Evolutionary conservation across 1,284 basidiomycete species (phyloP), one percentile per base, ranked within the genome.

Genomic region (Leccinum proliferum): DNA sequence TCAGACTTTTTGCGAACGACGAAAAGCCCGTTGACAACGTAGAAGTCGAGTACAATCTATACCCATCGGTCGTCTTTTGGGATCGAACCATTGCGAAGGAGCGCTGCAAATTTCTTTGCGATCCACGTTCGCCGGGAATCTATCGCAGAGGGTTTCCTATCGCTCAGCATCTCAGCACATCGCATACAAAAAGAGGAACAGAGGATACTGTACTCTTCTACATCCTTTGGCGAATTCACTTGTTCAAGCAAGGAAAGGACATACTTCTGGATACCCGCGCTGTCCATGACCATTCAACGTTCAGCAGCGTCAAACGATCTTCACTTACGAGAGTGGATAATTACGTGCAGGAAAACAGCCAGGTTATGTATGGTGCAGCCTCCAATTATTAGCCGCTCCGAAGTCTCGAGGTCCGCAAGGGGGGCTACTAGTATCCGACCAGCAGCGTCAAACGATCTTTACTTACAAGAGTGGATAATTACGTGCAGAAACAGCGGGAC

Each of bases 61-160:
- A 96, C 79, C 86, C 92, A 93, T 56, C 80, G 80, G 71, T 96
- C 93, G 60, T 84, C 81, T 73, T 93, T 95, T 8, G 92, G 92
- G 48, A 98, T 84, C 0, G 87, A 82, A 6, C 86, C 84, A 71
- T 94, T 96, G 60, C 90, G 87, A 64, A 95, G 79, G 46, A 98
- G 82, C 9, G 85, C 83, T 10, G 86, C 78, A 32, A 98, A 79
- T 77, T 98, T 96, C 63, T 98, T 94, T 55, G 93, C 82, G 25
- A 93, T 86, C 95, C 96, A 98, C 50, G 77, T 77, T 60, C 93
- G 79, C 62, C 84, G 81, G 11, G 82, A 76, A 68, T 85, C 83
- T 43, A 84, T 73, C 14, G 76, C 75, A 55, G 81, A 68, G 64
- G 83, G 80, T 46, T 77, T 70, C 43, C 87, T 89, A 65, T 53